Evolutionary conservation across 306 rosid genomes (phyloP), one percentile per base, ranked within the genome.

Genomic region (Begonia fuchsioides): DNA sequence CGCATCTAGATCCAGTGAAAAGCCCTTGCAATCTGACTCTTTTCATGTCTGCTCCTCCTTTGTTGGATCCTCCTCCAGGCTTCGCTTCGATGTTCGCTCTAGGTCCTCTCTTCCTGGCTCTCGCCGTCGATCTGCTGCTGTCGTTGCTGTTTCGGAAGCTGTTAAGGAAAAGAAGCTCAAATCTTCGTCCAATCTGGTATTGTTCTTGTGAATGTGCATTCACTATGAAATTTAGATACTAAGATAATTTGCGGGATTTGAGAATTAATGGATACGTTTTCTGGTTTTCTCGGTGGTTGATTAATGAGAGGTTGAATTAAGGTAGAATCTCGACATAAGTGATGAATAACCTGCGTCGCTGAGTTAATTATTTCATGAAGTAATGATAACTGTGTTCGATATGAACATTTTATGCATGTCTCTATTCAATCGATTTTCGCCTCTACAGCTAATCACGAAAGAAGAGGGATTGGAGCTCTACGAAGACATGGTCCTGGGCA

Each of bases 401-500:
- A 4, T 26, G 35, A 26, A 5, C 35, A 26, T 8, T 26, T 5
- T 1, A 4, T 26, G 35, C 35, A 26, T 26, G 35, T 26, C 35
- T 26, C 35, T 26, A 8, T 26, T 26, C 7, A 26, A 26, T 1
- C 35, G 35, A 26, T 26, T 26, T 26, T 5, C 64, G 49, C 62
- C 43, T 17, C 14, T 58, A 53, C 70, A 92, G 98, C 83, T 92
- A 67, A 68, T 92, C 15, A 81, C 98, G 0, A 85, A 63, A 62
- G 93, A 85, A 69, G 98, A 92, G 66, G 93, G 93, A 6, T 73
- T 92, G 77, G 93, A 49, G 75, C 65, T 92, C 45, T 92, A 79
- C 50, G 96, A 92, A 67, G 98, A 92, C 81, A 79, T 92, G 98
- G 15, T 81, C 39, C 74, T 85, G 58, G 98, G 98, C 54, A 79